phyloP scores from a whole-genome alignment of 2,329 filamentous ascomycete species.

The Aureobasidium namibiae region DNA sequence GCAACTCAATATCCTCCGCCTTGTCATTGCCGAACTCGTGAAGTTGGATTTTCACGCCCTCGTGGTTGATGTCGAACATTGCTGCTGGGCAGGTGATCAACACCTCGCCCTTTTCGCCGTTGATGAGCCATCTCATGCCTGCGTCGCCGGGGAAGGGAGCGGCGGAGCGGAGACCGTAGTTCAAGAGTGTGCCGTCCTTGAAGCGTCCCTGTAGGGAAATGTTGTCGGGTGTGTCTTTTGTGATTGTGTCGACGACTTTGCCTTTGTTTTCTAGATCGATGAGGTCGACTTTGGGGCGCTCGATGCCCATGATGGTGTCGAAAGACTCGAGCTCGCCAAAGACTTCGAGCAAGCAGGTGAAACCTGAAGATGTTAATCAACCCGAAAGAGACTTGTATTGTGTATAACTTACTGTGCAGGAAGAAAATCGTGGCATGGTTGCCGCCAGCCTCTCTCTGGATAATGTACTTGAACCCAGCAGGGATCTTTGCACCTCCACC shows the following conservation, averaged over 20 bases:
- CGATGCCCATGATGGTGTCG: slow-evolving; percentile 37
- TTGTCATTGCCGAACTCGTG: background rate
- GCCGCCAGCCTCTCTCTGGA: slow-evolving; percentile 37
- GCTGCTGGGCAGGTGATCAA: background rate
- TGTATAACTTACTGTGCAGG: slow-evolving; percentile 1
- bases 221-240: slow-evolving; percentile 35
- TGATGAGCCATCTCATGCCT: slow-evolving; percentile 42
- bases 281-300: slow-evolving; percentile 35
- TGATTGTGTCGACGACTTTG: slow-evolving; percentile 8
- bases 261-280: slow-evolving; percentile 12
- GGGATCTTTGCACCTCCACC: background rate
- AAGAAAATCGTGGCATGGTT: slow-evolving; percentile 34
- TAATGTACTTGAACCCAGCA: slow-evolving; percentile 25
- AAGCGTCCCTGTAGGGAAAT: slow-evolving; percentile 35
- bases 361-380: background rate
- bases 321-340: slow-evolving; percentile 25
- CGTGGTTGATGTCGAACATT: slow-evolving; percentile 8
- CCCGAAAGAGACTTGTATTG: background rate
- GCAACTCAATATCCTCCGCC: background rate
- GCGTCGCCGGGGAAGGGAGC: slow-evolving; percentile 43
- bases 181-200: slow-evolving; percentile 33
- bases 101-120: slow-evolving; percentile 36
- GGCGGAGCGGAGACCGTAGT: slow-evolving; percentile 40
- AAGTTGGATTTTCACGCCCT: slow-evolving; percentile 1
- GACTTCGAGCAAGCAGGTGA: slow-evolving; percentile 3